Evolutionary conservation across 2,329 filamentous ascomycete genomes (phyloP).

Genomic region (Aspergillus eucalypticola): DNA sequence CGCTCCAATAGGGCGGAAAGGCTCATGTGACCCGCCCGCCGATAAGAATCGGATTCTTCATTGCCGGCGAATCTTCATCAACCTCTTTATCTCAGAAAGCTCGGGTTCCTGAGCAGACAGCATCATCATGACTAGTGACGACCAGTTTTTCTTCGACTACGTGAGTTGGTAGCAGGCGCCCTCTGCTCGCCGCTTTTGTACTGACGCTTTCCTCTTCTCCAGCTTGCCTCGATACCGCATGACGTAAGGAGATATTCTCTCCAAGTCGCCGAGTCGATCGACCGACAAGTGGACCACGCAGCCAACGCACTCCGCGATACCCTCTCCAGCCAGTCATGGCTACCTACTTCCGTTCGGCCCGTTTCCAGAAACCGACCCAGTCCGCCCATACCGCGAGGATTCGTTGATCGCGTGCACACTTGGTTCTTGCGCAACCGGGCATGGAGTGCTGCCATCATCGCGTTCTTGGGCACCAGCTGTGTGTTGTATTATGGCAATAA

Average conservation of each 20-base stretch:
- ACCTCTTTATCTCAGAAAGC: neutral
- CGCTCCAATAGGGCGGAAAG: neutral
- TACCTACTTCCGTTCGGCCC: constrained; percentile 69
- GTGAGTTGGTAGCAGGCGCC: constrained; percentile 53
- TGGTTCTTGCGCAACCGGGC: constrained; percentile 76
- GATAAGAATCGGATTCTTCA: constrained; percentile 2
- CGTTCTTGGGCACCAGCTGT: constrained; percentile 67
- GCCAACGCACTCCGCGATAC: constrained; percentile 70
- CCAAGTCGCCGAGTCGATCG: constrained; percentile 75
- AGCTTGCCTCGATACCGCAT: constrained; percentile 61
- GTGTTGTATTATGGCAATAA: constrained; percentile 63
- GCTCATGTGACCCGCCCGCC: constrained; percentile 11
- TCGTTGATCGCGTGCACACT: constrained; percentile 60
- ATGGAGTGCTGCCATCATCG: constrained; percentile 68
- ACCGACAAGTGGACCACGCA: constrained; percentile 75
- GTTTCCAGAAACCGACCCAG: constrained; percentile 34
- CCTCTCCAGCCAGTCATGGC: constrained; percentile 68
- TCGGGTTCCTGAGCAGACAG: neutral
- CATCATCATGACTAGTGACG: constrained; percentile 71
- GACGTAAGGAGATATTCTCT: constrained; percentile 71
- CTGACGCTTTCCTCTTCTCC: constrained; percentile 17
- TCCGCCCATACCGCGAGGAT: constrained; percentile 39
- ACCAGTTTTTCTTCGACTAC: constrained; percentile 75
- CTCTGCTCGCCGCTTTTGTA: neutral
- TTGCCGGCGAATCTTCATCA: constrained; percentile 11